Percentiles rank a stretch among this genome's conserved stretches.
Evolutionary conservation across 2,329 filamentous ascomycete genomes (phyloP).

Genomic region (Chalaropsis thielavioides): DNA sequence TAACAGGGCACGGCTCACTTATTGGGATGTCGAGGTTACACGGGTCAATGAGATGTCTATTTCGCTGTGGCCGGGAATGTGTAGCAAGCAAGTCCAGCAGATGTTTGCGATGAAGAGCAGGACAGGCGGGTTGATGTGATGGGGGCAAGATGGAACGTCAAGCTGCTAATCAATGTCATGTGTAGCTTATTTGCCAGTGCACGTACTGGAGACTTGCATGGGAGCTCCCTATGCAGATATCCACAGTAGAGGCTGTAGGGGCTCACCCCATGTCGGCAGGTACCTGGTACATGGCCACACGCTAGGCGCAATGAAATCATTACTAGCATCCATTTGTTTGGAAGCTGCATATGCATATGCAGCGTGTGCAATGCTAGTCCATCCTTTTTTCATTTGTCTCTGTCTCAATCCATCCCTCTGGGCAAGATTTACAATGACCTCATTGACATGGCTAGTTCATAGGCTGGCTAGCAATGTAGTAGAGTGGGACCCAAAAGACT

Average conservation of each 20-base stretch:
- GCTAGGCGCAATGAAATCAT: not conserved
- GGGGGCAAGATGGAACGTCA: not conserved
- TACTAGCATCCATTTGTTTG: not conserved
- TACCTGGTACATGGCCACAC: not conserved
- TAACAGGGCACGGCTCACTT: not conserved
- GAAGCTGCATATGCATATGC: slow-evolving; percentile 3
- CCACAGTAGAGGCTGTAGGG: too few relatives aligned
- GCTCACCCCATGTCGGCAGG: not conserved
- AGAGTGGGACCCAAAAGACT: too few relatives aligned
- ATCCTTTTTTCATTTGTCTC: too few relatives aligned
- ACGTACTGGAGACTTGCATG: not conserved
- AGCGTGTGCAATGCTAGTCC: too few relatives aligned
- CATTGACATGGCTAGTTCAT: too few relatives aligned
- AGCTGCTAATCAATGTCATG: not conserved
- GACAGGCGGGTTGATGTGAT: not conserved
- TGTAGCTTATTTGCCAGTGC: too few relatives aligned
- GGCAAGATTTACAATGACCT: too few relatives aligned
- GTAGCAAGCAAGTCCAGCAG: not conserved
- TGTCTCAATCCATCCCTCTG: too few relatives aligned
- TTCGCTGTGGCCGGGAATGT: not conserved
- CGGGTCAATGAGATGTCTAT: not conserved
- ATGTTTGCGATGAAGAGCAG: not conserved
- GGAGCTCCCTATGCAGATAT: not conserved
- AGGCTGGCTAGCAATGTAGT: too few relatives aligned
- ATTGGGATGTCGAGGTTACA: not conserved